Conservation (phyloP, 208 protist species). For the Histomonas meleagridis region DNA sequence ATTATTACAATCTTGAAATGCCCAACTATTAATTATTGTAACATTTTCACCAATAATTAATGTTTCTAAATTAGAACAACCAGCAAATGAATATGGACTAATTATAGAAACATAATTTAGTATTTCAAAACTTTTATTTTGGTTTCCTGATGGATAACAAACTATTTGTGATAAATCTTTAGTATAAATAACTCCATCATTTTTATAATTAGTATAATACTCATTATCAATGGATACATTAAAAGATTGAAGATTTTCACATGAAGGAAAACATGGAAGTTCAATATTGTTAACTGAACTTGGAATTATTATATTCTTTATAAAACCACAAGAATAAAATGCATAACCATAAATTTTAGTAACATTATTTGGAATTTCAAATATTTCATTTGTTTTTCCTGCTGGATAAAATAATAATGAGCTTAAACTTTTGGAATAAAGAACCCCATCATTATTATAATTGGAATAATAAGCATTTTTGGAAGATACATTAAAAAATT, state of each 20-base stretch:
- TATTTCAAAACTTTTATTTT: neutral
- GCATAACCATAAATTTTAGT: neutral
- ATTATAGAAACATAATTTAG: neutral
- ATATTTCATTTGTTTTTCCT: neutral
- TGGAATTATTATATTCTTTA: neutral
- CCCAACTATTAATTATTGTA: neutral
- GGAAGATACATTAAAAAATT: neutral
- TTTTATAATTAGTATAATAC: neutral
- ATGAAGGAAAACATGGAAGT: neutral
- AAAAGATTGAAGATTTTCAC: neutral
- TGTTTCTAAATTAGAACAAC: neutral
- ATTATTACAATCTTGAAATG: no score
- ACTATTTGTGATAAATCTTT: neutral
- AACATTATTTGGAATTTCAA: neutral
- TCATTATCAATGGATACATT: neutral
- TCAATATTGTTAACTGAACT: neutral
- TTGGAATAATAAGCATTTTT: neutral
- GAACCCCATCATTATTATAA: neutral
- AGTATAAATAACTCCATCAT: neutral
- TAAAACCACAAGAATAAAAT: neutral
- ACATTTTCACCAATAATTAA: neutral
- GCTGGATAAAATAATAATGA: neutral
- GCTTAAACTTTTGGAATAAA: neutral
- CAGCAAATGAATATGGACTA: neutral
- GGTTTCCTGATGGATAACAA: neutral